Percentiles rank a stretch among this genome's conserved stretches.
phyloP scores from a whole-genome alignment of 2,329 filamentous ascomycete genomes.

The Alternaria triticina region DNA sequence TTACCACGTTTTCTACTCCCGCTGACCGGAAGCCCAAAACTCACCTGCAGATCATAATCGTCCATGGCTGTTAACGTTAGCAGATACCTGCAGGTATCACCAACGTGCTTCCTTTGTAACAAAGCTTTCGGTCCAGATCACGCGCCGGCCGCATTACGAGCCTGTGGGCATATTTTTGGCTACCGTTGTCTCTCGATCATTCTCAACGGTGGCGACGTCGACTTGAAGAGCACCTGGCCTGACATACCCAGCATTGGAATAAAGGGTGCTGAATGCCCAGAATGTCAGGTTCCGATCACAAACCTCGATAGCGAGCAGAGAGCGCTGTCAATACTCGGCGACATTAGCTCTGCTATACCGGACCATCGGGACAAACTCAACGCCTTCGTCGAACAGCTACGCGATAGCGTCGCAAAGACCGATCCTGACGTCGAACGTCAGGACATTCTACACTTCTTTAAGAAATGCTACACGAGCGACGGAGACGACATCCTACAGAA shows the following conservation, averaged over 20 bases:
- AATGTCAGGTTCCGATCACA: slow-evolving; percentile 1
- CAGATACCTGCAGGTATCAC: not conserved
- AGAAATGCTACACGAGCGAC: slow-evolving; percentile 5
- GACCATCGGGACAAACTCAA: slow-evolving; percentile 2
- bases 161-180: slow-evolving; percentile 1
- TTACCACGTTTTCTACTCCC: not conserved
- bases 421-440: not conserved
- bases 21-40: not conserved
- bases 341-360: not conserved
- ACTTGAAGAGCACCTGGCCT: slow-evolving; percentile 1
- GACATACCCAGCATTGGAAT: not conserved
- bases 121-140: not conserved
- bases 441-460: slow-evolving; percentile 2
- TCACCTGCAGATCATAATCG: not conserved
- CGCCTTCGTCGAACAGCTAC: slow-evolving; percentile 1
- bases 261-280: not conserved
- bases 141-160: not conserved
- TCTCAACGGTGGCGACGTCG: slow-evolving; percentile 2
- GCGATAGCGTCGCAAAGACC: not conserved
- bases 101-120: slow-evolving; percentile 1
- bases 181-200: slow-evolving; percentile 3
- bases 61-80: not conserved
- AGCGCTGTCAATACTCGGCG: not conserved
- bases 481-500: slow-evolving; percentile 3
- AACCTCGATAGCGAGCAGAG: slow-evolving; percentile 3